These are phyloP conservation scores for Candida stauntonica DNA, from an alignment of 805 yeast genomes.

Conservation along the genomic window DNA sequence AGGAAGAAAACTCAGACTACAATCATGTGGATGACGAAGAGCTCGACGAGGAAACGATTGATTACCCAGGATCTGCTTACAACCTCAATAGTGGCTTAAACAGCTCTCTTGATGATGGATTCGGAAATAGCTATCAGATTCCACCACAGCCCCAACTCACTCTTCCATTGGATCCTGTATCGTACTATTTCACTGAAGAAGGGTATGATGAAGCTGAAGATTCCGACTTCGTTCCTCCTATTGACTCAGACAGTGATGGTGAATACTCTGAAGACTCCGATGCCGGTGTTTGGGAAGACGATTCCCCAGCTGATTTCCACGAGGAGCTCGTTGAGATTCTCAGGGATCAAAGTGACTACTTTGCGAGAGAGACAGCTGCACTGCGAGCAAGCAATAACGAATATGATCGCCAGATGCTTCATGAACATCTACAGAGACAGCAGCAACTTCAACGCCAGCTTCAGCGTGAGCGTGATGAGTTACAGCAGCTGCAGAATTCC, in stretches of 20 bases:
- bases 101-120: slow-evolving; percentile 29
- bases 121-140: slow-evolving; percentile 16
- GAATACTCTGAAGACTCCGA: slow-evolving; percentile 17
- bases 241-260: slow-evolving; percentile 15
- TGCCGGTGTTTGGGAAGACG: slow-evolving; percentile 10
- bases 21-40: slow-evolving; percentile 25
- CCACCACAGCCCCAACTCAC: slow-evolving; percentile 8
- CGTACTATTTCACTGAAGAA: slow-evolving; percentile 19
- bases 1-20: slow-evolving; percentile 26
- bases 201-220: slow-evolving; percentile 22
- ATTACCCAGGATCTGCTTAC: too few relatives aligned
- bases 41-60: not conserved
- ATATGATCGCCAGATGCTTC: slow-evolving; percentile 10
- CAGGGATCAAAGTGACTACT: slow-evolving; percentile 14
- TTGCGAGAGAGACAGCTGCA: slow-evolving; percentile 10
- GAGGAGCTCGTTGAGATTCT: slow-evolving; percentile 15
- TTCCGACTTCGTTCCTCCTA: slow-evolving; percentile 7
- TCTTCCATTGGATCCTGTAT: slow-evolving; percentile 16
- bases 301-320: slow-evolving; percentile 11
- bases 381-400: slow-evolving; percentile 8
- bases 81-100: too few relatives aligned
- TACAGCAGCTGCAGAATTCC: slow-evolving; percentile 22
- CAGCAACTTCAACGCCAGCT: slow-evolving; percentile 15
- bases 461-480: slow-evolving; percentile 12
- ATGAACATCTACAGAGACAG: slow-evolving; percentile 14